Evolutionary conservation across 495 filamentous ascomycete species (phyloP).

Genomic region (Annulohypoxylon stygium): DNA sequence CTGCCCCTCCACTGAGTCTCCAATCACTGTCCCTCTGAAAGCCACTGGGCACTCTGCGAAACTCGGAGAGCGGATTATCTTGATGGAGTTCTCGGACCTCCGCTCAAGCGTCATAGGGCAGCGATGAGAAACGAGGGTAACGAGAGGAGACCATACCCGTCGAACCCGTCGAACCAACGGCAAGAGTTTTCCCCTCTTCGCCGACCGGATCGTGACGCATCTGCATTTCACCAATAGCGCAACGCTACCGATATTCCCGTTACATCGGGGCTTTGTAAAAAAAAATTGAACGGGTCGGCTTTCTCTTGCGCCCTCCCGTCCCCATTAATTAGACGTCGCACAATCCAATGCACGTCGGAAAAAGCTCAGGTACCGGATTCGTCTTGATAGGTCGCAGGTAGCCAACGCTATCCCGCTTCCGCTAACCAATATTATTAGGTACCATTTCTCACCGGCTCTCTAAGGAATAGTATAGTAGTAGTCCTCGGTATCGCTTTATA

Average conservation of each 20-base stretch:
- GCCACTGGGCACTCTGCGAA: slow-evolving; percentile 22
- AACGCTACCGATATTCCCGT: slow-evolving; percentile 35
- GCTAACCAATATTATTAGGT: slow-evolving; percentile 30
- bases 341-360: slow-evolving; percentile 27
- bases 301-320: slow-evolving; percentile 24
- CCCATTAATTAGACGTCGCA: slow-evolving; percentile 17
- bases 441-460: slow-evolving; percentile 20
- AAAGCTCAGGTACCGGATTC: slow-evolving; percentile 21
- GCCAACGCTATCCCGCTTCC: slow-evolving; percentile 16
- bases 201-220: slow-evolving; percentile 22
- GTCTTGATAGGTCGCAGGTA: slow-evolving; percentile 24
- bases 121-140: slow-evolving; percentile 17
- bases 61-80: slow-evolving; percentile 24
- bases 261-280: slow-evolving; percentile 40
- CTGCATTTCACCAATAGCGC: slow-evolving; percentile 32
- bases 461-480: slow-evolving; percentile 8
- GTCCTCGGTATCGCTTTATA: neutral
- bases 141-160: neutral
- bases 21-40: slow-evolving; percentile 8
- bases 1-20: slow-evolving; percentile 2
- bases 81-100: slow-evolving; percentile 3
- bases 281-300: slow-evolving; percentile 22
- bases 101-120: neutral
- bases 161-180: slow-evolving; percentile 15
- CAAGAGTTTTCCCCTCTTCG: slow-evolving; percentile 6